Evolutionary conservation across 441 rosid genomes (phyloP).

Genomic region (Bruguiera hainesii): DNA sequence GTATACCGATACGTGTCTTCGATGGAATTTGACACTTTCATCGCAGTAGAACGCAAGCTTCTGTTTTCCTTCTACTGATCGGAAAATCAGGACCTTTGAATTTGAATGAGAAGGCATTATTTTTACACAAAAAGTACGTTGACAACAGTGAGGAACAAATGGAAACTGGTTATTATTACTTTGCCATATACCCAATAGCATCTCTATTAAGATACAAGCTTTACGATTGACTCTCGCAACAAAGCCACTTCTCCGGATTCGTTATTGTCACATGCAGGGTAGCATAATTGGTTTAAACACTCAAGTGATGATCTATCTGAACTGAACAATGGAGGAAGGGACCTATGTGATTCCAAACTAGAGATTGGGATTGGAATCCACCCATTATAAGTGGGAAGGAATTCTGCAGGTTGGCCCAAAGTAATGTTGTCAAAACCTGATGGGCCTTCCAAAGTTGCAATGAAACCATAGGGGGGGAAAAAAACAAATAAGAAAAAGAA

Average conservation of each 20-base stretch:
- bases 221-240: not conserved
- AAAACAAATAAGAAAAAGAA: too few species aligned
- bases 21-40: not conserved
- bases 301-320: too few species aligned
- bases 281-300: not conserved
- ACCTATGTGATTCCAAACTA: too few species aligned
- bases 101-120: not conserved
- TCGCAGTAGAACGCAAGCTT: conserved; percentile 2
- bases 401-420: too few species aligned
- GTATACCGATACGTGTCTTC: conserved; percentile 3
- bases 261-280: not conserved
- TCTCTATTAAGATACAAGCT: conserved; percentile 1
- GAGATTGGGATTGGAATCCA: too few species aligned
- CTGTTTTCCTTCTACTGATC: not conserved
- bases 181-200: not conserved
- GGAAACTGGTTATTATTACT: not conserved
- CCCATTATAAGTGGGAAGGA: too few species aligned
- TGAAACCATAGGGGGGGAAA: too few species aligned
- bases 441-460: too few species aligned
- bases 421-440: too few species aligned
- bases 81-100: not conserved
- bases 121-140: not conserved
- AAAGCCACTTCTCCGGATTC: not conserved
- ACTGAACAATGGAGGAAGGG: too few species aligned
- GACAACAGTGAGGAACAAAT: not conserved